These are phyloP conservation scores for Leucocoprinus birnbaumii DNA, from an alignment of 768 basidiomycete species.

Conservation along the genomic window DNA sequence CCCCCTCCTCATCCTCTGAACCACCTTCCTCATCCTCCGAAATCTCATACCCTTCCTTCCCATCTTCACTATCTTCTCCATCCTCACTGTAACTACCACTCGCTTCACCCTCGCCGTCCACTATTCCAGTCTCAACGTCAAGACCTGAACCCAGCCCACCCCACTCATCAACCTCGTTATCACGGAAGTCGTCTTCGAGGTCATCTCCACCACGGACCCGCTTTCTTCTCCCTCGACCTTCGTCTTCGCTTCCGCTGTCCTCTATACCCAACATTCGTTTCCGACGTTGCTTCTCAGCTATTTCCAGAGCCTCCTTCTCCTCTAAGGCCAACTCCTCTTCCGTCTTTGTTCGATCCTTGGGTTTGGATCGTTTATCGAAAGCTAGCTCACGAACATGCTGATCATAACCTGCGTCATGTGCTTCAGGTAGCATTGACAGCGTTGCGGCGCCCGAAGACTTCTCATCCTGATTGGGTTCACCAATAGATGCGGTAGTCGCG, in stretches of 20 bases:
- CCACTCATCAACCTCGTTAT: slow-evolving; percentile 41
- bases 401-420: slow-evolving; percentile 77
- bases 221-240: slow-evolving; percentile 34
- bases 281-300: slow-evolving; percentile 75
- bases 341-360: slow-evolving; percentile 94
- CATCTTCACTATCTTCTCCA: slow-evolving; percentile 33
- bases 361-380: slow-evolving; percentile 90
- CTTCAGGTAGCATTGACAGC: slow-evolving; percentile 22
- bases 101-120: slow-evolving; percentile 29
- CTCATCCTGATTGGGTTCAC: slow-evolving; percentile 13
- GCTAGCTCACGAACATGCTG: slow-evolving; percentile 88
- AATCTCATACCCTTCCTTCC: slow-evolving; percentile 28
- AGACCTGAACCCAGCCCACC: slow-evolving; percentile 40
- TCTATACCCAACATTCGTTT: slow-evolving; percentile 85
- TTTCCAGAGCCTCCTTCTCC: slow-evolving; percentile 82
- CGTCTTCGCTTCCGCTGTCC: slow-evolving; percentile 64
- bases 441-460: slow-evolving; percentile 18
- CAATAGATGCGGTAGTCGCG: slow-evolving; percentile 33
- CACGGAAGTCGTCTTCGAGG: slow-evolving; percentile 81
- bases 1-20: slow-evolving; percentile 34
- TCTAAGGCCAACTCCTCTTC: slow-evolving; percentile 92
- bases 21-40: slow-evolving; percentile 31
- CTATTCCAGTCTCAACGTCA: slow-evolving; percentile 25
- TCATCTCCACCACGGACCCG: slow-evolving; percentile 78
- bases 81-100: slow-evolving; percentile 35